Percentiles rank a stretch among this genome's conserved stretches.
phyloP scores from a whole-genome alignment of 139 green algal genomes.

The Prasinococcaceae sp. region DNA sequence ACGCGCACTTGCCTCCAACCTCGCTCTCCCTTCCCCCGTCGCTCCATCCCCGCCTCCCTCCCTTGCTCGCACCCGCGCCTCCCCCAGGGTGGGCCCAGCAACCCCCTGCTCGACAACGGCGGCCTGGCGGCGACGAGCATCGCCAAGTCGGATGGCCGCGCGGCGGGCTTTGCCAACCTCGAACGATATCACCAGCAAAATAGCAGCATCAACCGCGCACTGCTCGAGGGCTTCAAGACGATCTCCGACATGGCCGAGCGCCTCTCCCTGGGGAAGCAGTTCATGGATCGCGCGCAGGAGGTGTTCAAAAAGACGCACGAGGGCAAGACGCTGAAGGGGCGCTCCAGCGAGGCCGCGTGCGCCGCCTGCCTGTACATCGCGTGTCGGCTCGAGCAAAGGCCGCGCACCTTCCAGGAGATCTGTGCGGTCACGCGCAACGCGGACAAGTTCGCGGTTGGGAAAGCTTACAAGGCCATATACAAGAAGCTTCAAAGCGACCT shows the following conservation, averaged over 20 bases:
- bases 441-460: constrained; percentile 57
- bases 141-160: constrained; percentile 20
- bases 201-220: constrained; percentile 37
- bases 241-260: constrained; percentile 20
- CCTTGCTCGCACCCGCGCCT: background rate
- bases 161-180: constrained; percentile 9
- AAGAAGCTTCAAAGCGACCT: constrained; percentile 32
- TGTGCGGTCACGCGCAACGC: constrained; percentile 39
- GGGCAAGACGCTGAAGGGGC: constrained; percentile 37
- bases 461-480: constrained; percentile 46
- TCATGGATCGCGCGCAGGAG: constrained; percentile 25
- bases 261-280: background rate
- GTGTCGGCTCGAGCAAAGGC: constrained; percentile 48
- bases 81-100: constrained; percentile 48
- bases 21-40: background rate
- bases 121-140: constrained; percentile 73
- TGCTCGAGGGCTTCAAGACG: constrained; percentile 34
- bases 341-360: constrained; percentile 44
- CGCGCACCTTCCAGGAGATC: constrained; percentile 76
- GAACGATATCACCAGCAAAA: constrained; percentile 34
- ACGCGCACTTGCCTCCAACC: too few species aligned
- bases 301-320: constrained; percentile 42
- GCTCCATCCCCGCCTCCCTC: background rate
- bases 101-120: constrained; percentile 60
- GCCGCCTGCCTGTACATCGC: constrained; percentile 74